Base-by-base conservation (phyloP, 2,329 filamentous ascomycete genomes). In the Sarocladium brachiariae region DNA sequence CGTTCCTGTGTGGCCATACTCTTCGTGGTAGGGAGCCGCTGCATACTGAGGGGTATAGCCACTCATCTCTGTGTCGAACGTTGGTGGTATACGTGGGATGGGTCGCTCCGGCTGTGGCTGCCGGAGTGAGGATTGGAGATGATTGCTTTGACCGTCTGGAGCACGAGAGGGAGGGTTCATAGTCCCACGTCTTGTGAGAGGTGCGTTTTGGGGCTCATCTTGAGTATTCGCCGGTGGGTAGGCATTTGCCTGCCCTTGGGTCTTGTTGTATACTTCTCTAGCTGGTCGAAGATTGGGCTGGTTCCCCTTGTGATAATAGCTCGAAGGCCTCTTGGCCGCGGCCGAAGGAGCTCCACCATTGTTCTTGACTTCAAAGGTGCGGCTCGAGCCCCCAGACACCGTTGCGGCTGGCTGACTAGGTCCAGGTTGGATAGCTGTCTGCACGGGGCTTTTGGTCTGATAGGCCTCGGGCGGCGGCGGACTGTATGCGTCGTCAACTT, bases 201-300 rank as follows among this genome's bases (percentile, higher is more conserved):
- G 27, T 31, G 27, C 27, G 8, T 37, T 37, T 9, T 9, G 9
- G 16, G n/a, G 34, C 34, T 37, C 34, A 10, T n/a, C 10, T 6
- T 10, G 10, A 11, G 34, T 21, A 23, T 7, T 8, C 13, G 4
- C 49, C 21, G 49, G 11, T 14, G 23, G 5, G 34, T 31, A 4
- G 34, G 5, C 24, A 16, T 25, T 49, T 35, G 21, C 37, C 19
- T 34, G 24, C 18, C 14, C 10, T 37, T 56, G 41, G 45, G 53
- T 64, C 61, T 49, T 64, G 55, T 39, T 51, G 59, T 65, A 65
- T n/a, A 65, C 59, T 43, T 56, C 56, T 31, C 59, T 60, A 8
- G 62, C 60, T 24, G 63, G 59, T 34, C 56, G 54, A 33, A 65
- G 56, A 46, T 41, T 48, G 13, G 62, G 62, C 33, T 55, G 48